A percentile compares a stretch with the other conserved stretches of the same genome.
Conservation (phyloP, 2,329 filamentous ascomycete genomes). For the Periglandula ipomoeae region DNA sequence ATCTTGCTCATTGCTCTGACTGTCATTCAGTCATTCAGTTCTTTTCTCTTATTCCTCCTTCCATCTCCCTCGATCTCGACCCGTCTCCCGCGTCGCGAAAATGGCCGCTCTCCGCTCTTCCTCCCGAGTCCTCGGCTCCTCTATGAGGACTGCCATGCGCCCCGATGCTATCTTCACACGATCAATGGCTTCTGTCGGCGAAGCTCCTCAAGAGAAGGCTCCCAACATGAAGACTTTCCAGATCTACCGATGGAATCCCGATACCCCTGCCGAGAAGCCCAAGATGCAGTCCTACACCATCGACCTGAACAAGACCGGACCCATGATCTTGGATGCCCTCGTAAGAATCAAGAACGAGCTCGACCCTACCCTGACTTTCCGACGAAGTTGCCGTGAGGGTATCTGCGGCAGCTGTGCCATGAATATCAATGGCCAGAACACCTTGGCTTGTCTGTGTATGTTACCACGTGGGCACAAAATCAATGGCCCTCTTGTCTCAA, state of each 20-base stretch:
- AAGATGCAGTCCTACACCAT: slow-evolving; percentile 91
- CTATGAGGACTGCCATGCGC: slow-evolving; percentile 30
- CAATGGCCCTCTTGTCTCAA: background rate
- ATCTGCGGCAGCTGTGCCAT: slow-evolving; percentile 98
- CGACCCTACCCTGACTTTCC: slow-evolving; percentile 92
- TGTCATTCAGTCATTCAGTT: background rate
- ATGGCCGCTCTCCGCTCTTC: slow-evolving; percentile 56
- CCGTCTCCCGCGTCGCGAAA: slow-evolving; percentile 17
- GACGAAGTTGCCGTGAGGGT: slow-evolving; percentile 91
- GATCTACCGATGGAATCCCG: slow-evolving; percentile 98
- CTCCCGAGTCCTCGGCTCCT: slow-evolving; percentile 40
- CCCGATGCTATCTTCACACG: slow-evolving; percentile 35
- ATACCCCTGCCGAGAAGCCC: slow-evolving; percentile 85
- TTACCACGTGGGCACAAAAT: slow-evolving; percentile 16
- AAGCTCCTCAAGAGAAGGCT: slow-evolving; percentile 53
- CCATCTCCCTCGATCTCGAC: background rate
- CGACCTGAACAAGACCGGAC: slow-evolving; percentile 97
- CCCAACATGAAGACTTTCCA: slow-evolving; percentile 87
- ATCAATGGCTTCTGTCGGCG: slow-evolving; percentile 46
- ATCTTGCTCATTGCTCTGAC: background rate
- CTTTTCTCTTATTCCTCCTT: background rate
- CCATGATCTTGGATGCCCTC: slow-evolving; percentile 94
- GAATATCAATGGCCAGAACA: slow-evolving; percentile 99
- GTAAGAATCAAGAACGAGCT: slow-evolving; percentile 99
- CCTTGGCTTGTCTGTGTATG: slow-evolving; percentile 92